These are phyloP conservation scores for Aspergillus cejpii DNA, from an alignment of 2,329 filamentous ascomycete genomes.

Conservation along the genomic window DNA sequence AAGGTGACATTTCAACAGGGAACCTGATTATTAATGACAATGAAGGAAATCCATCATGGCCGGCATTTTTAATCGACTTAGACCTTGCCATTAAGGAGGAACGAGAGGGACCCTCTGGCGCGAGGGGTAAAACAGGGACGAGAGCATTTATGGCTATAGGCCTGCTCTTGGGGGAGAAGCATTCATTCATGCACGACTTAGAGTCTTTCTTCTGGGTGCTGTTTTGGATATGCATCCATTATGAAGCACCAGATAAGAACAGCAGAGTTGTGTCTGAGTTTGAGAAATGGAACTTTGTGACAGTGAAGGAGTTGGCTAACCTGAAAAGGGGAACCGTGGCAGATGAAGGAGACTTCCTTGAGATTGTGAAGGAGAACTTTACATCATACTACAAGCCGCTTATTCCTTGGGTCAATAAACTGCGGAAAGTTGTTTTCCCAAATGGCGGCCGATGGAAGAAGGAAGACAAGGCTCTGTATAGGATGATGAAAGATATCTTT, in stretches of 20 bases:
- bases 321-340: constrained; percentile 11
- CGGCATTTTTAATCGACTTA: constrained; percentile 32
- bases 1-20: constrained; percentile 42
- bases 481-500: no score
- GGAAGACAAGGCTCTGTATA: no score
- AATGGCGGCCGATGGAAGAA: no score
- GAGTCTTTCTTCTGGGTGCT: constrained; percentile 46
- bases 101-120: constrained; percentile 32
- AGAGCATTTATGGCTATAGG: constrained; percentile 37
- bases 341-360: constrained; percentile 10
- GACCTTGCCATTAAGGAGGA: constrained; percentile 28
- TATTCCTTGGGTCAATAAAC: constrained; percentile 17
- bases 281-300: constrained; percentile 21
- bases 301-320: constrained; percentile 13
- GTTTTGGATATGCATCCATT: constrained; percentile 43
- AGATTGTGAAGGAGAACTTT: constrained; percentile 10
- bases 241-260: constrained; percentile 18
- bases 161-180: constrained; percentile 34
- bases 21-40: constrained; percentile 47
- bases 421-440: no score
- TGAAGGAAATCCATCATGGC: constrained; percentile 34
- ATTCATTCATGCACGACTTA: constrained; percentile 42
- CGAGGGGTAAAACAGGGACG: constrained; percentile 40
- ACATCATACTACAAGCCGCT: constrained; percentile 11
- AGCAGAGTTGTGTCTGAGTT: constrained; percentile 7